Base-by-base conservation (phyloP, 495 filamentous ascomycete genomes). In the Annulohypoxylon moriforme region DNA sequence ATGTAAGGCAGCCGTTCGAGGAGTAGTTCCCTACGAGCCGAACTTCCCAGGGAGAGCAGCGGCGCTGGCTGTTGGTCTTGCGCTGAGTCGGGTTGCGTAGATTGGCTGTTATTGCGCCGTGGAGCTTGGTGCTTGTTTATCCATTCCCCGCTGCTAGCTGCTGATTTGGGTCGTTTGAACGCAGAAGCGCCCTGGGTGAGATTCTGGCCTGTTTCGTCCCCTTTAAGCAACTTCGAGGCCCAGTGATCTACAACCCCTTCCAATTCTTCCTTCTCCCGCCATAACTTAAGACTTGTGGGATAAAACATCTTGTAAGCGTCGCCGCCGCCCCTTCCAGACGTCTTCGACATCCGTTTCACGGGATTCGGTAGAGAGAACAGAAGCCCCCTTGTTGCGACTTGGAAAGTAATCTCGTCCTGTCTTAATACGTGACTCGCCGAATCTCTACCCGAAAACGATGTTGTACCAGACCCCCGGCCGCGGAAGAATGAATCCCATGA, bases 331-430 rank as follows among this genome's bases (percentile, higher is more conserved):
- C 83, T 77, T 46, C 76, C 73, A 60, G 60, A 76, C 38, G 80
- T 79, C 46, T 85, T 80, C 2, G 82, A 68, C 71, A 81, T 81
- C 58, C 96, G 84, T 70, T 91, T 93, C 4, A 98, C 96, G 0
- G 95, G 94, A 62, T 85, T 88, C 14, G 96, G 96, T 20, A 99
- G 85, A 11, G 88, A 89, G 74, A 97, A 93, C 0, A 96, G 79
- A 34, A 97, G 75, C 1, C 96, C 94, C 6, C 94, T 89, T 2
- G 94, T 90, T 24, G 93, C 93, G 52, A 93, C 87, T 63, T 98
- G 94, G 71, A 97, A 98, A 34, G 90, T 88, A 60, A 98, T 93
- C 72, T 99, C 96, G 55, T 97, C 93, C 77, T 97, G 94, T 24
- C 95, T 89, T 1, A 98, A 79, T 33, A 86, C 81, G 67, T 97